These are phyloP conservation scores for Tetrastigma voinierianum DNA, from an alignment of 164 flowering plant species.

Conservation along the genomic window DNA sequence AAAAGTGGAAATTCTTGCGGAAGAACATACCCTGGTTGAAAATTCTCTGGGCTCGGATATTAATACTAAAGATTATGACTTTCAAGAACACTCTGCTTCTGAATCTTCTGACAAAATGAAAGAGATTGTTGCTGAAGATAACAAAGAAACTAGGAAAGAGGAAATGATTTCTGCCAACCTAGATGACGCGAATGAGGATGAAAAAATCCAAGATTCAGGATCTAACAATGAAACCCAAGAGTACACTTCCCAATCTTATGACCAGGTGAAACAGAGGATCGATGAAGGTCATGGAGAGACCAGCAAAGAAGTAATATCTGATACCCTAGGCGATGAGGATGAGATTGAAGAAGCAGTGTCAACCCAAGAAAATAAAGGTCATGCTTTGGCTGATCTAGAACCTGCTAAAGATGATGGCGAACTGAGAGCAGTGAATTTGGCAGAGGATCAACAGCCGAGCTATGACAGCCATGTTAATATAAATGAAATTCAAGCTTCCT, in stretches of 20 bases:
- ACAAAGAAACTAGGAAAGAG: conserved; percentile 14
- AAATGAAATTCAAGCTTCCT: neutral
- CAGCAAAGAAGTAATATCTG: too few species aligned
- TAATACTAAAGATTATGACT: conserved; percentile 6
- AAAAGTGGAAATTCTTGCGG: conserved; percentile 14
- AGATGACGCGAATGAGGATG: conserved; percentile 4
- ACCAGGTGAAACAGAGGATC: too few species aligned
- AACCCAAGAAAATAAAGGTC: conserved; percentile 8
- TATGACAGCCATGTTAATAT: conserved; percentile 1
- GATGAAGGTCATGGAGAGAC: too few species aligned
- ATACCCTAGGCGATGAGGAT: too few species aligned
- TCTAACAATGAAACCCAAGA: too few species aligned
- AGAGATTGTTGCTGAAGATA: conserved; percentile 15
- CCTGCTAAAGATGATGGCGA: conserved; percentile 6
- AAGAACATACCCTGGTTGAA: conserved; percentile 19
- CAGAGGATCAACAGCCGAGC: conserved; percentile 6
- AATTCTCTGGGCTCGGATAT: conserved; percentile 17
- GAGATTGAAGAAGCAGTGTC: neutral
- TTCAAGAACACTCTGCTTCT: conserved; percentile 17
- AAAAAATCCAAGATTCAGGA: neutral
- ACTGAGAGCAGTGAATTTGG: conserved; percentile 1
- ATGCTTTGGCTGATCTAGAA: neutral
- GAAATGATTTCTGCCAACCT: conserved; percentile 2
- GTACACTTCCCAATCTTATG: neutral
- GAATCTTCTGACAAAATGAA: conserved; percentile 3